Base-by-base conservation (phyloP, 2,329 filamentous ascomycete species). In the Calonectria ilicicola region DNA sequence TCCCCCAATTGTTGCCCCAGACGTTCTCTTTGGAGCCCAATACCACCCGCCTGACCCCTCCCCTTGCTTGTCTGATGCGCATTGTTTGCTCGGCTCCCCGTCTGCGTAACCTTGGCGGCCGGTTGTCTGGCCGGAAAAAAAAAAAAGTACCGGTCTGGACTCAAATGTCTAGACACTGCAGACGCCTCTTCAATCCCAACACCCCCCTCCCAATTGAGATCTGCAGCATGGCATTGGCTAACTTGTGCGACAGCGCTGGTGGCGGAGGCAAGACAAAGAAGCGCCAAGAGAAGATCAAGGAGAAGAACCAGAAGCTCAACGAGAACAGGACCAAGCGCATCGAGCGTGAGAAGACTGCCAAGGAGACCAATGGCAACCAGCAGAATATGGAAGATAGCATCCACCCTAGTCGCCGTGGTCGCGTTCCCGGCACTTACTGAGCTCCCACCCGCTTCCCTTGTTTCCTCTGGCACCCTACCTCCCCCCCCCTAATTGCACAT, bases 221-320 rank as follows among this genome's bases (percentile, higher is more conserved):
- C 14, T 21, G 53, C 32, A 12, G 15, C 19, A 58, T 38, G 15
- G 29, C 29, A 35, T 44, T 72, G 40, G 44, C 69, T 72, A 58
- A 67, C 62, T 62, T 62, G 53, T 35, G 46, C 26, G 53, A 75
- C 75, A 95, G 93, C 77, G 96, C 94, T 72, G 96, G 96, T 65
- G 96, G 96, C 47, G 96, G 96, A 72, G 93, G 93, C 74, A 97
- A 95, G 83, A 94, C 91, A 56, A 88, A 92, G 75, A 85, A 88
- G 69, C 89, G 96, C 75, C 91, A 90, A 81, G 89, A 92, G 70
- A 97, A 96, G 86, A 95, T 98, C 83, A 89, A 91, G 80, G 89
- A 89, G 70, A 98, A 98, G 90, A 98, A 98, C 86, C 87, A 90
- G 80, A 96, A 96, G 85, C 89, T 98, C 63, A 91, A 94, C 77